Evolutionary conservation across 2,329 filamentous ascomycete genomes (phyloP).

Genomic region (Dactylellina haptotyla): DNA sequence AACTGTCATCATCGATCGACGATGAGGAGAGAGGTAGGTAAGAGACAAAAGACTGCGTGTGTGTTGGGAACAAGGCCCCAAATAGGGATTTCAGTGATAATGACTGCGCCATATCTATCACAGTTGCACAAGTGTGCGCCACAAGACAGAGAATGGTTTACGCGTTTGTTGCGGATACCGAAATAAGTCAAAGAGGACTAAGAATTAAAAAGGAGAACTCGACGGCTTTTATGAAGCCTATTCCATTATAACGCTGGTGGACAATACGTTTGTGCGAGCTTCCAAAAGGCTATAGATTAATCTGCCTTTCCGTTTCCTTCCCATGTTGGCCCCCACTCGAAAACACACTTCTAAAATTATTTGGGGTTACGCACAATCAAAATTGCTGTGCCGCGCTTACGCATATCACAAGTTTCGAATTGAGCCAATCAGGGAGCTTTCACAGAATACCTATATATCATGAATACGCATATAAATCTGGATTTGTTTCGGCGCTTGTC

Average conservation of each 20-base stretch:
- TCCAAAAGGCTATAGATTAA: too few relatives aligned
- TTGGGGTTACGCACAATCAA: too few relatives aligned
- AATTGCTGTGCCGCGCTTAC: too few relatives aligned
- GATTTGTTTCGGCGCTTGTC: neutral
- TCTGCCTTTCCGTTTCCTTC: too few relatives aligned
- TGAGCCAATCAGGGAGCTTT: neutral
- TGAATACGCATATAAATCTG: neutral
- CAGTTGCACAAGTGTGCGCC: neutral
- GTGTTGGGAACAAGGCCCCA: neutral
- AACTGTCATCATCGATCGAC: neutral
- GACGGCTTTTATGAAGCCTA: neutral
- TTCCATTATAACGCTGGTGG: too few relatives aligned
- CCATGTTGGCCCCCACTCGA: too few relatives aligned
- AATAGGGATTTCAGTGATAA: neutral
- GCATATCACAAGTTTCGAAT: neutral
- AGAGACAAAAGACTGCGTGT: neutral
- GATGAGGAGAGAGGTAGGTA: constrained; percentile 2
- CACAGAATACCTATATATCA: too few relatives aligned
- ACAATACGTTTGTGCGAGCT: too few relatives aligned
- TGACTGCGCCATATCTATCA: neutral
- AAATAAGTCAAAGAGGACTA: neutral
- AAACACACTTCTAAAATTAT: too few relatives aligned
- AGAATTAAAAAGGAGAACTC: neutral
- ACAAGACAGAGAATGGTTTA: too few relatives aligned
- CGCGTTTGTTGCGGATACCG: neutral